A percentile compares a stretch with the other conserved stretches of the same genome.
Evolutionary conservation across 306 rosid species (phyloP).

Genomic region (Begonia peltatifolia): DNA sequence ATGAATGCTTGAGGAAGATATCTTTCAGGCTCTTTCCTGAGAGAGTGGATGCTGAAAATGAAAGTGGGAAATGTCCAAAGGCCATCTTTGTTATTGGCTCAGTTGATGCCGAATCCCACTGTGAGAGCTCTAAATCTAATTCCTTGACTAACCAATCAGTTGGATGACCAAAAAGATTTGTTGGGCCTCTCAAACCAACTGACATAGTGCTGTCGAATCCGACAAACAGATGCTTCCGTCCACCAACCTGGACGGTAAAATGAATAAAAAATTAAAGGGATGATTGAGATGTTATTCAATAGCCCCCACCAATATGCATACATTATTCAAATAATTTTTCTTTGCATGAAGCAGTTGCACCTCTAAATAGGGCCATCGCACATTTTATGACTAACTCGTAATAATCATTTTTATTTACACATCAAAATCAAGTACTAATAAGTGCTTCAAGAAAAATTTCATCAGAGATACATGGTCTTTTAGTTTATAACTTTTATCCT

Average conservation of each 20-base stretch:
- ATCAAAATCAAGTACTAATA: too few species aligned
- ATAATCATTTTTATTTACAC: too few species aligned
- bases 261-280: slow-evolving; percentile 12
- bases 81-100: slow-evolving; percentile 59
- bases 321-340: not conserved
- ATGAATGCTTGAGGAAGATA: slow-evolving; percentile 62
- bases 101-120: slow-evolving; percentile 58
- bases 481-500: too few species aligned
- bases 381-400: too few species aligned
- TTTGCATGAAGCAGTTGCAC: not conserved
- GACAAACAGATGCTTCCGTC: slow-evolving; percentile 67
- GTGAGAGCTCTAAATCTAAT: slow-evolving; percentile 64
- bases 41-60: slow-evolving; percentile 53
- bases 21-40: slow-evolving; percentile 72
- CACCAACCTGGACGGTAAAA: slow-evolving; percentile 32
- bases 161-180: slow-evolving; percentile 93
- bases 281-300: slow-evolving; percentile 10
- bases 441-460: too few species aligned
- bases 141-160: slow-evolving; percentile 54
- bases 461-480: too few species aligned
- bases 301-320: slow-evolving; percentile 11
- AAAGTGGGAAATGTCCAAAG: slow-evolving; percentile 90
- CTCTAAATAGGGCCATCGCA: too few species aligned
- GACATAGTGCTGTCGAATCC: slow-evolving; percentile 76
- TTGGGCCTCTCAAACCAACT: slow-evolving; percentile 79